Evolutionary conservation across 1,284 basidiomycete genomes (phyloP).

Genomic region (Austroboletus novae-zelandiae): DNA sequence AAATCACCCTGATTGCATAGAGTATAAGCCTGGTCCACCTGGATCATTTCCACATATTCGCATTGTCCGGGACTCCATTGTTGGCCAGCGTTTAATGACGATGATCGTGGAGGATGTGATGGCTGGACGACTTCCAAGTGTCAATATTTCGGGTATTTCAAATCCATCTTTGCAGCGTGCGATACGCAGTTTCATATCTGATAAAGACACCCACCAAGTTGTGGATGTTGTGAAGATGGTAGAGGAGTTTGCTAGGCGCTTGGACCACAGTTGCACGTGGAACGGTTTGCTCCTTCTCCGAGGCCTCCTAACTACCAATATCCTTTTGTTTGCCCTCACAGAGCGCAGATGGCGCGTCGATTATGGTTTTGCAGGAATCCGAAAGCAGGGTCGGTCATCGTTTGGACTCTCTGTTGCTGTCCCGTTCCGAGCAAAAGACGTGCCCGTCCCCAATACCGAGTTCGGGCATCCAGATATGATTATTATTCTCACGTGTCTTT

Average conservation of each 20-base stretch:
- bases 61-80: neutral
- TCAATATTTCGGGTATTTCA: conserved; percentile 13
- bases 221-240: neutral
- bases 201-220: neutral
- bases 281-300: conserved; percentile 39
- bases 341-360: too few species aligned
- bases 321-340: conserved; percentile 40
- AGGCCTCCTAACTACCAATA: conserved; percentile 41
- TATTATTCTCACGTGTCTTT: conserved; percentile 45
- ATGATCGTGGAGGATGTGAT: conserved; percentile 25
- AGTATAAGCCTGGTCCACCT: neutral
- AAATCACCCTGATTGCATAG: neutral
- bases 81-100: conserved; percentile 12
- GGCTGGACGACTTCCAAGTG: conserved; percentile 17
- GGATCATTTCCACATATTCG: neutral
- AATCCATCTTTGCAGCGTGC: conserved; percentile 3
- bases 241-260: conserved; percentile 9
- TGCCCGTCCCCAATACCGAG: conserved; percentile 42
- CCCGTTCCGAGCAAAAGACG: conserved; percentile 52
- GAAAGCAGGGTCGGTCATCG: too few species aligned
- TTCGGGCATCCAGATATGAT: conserved; percentile 54
- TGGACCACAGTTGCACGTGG: conserved; percentile 22
- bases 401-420: conserved; percentile 37
- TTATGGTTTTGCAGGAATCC: conserved; percentile 39
- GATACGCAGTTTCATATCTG: conserved; percentile 23